These are phyloP conservation scores for Tephrocybe sp. DNA, from an alignment of 768 basidiomycete genomes.

Conservation along the genomic window DNA sequence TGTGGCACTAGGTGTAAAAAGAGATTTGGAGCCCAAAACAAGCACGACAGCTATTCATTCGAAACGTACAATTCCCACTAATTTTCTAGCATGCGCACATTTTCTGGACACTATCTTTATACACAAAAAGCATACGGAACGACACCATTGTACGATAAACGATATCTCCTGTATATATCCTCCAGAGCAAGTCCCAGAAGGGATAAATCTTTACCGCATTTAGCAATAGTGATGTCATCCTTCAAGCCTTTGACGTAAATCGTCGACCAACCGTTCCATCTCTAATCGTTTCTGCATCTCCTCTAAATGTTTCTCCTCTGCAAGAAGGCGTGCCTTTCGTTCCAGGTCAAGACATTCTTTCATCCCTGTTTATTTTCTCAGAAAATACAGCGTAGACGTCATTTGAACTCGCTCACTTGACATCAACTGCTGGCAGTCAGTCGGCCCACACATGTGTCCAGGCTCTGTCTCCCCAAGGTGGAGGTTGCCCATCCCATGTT, in stretches of 20 bases:
- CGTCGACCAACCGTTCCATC: conserved; percentile 10
- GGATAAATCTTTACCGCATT: conserved; percentile 5
- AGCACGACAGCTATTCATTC: neutral
- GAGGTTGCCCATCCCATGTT: neutral
- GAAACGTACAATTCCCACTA: neutral
- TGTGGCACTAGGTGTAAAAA: conserved; percentile 38
- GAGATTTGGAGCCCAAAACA: neutral
- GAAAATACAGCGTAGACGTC: no score
- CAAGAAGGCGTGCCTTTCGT: conserved; percentile 13
- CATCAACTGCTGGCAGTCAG: neutral
- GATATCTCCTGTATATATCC: neutral
- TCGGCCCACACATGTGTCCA: neutral
- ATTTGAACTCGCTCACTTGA: no score
- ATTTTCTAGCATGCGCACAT: neutral
- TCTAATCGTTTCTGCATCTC: conserved; percentile 16
- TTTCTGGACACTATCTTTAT: conserved; percentile 9
- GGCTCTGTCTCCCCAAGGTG: conserved; percentile 1
- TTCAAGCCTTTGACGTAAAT: conserved; percentile 5
- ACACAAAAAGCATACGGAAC: neutral
- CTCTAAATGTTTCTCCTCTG: conserved; percentile 12
- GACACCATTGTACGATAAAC: neutral
- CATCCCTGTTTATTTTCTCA: conserved; percentile 1
- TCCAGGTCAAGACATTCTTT: conserved; percentile 12
- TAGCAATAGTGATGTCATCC: conserved; percentile 3
- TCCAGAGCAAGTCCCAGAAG: neutral